Percentiles rank a stretch among this genome's conserved stretches.
phyloP scores from a whole-genome alignment of 768 basidiomycete genomes.

The Russula earlei region DNA sequence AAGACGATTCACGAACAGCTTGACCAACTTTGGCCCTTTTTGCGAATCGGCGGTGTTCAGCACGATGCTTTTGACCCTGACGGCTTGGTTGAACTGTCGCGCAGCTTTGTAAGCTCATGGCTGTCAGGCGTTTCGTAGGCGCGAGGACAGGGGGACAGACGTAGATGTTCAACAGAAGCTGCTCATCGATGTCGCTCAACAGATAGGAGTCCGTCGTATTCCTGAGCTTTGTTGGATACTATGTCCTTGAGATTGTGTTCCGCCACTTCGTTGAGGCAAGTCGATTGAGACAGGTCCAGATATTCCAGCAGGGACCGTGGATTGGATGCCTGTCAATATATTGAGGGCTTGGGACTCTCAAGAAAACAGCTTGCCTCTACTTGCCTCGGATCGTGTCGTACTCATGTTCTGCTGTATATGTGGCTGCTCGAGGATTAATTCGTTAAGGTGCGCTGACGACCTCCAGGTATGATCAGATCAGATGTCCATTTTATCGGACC shows the following conservation, averaged over 20 bases:
- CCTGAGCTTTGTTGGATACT: conserved; percentile 31
- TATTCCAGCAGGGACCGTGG: conserved; percentile 11
- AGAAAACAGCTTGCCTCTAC: not conserved
- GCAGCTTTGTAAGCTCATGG: not conserved
- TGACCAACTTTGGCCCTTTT: conserved; percentile 52
- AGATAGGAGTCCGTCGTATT: conserved; percentile 43
- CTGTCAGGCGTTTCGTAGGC: not conserved
- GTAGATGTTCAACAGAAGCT: conserved; percentile 57
- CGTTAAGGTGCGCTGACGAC: not conserved
- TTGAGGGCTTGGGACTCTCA: not conserved
- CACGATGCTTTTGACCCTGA: conserved; percentile 51
- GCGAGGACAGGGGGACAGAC: conserved; percentile 36
- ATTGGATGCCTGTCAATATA: not conserved
- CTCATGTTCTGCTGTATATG: not conserved
- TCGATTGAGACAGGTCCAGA: conserved; percentile 36
- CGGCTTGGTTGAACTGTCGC: conserved; percentile 57
- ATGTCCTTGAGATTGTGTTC: conserved; percentile 46
- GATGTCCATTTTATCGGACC: no score
- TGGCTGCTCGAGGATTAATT: not conserved
- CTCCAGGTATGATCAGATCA: no score
- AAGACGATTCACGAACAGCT: conserved; percentile 52
- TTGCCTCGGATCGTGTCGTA: conserved; percentile 7
- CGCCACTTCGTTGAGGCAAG: conserved; percentile 59
- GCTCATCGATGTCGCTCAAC: conserved; percentile 63
- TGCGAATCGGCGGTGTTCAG: conserved; percentile 32